Conservation (phyloP, 2,329 filamentous ascomycete species). For the Lasiodiplodia gonubiensis region DNA sequence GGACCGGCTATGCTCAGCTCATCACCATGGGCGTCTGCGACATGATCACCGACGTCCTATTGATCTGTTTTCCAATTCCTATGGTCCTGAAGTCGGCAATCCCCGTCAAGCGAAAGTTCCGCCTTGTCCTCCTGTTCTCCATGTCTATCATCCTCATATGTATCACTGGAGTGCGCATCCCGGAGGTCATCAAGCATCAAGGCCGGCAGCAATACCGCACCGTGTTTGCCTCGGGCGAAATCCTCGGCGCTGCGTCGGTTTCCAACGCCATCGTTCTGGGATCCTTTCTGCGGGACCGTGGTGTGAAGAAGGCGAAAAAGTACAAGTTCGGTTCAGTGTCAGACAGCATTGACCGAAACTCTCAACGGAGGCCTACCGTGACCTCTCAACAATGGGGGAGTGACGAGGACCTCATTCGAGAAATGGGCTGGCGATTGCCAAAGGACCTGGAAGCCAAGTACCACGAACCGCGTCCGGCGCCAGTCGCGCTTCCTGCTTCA, state of each 20-base stretch:
- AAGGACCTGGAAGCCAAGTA: conserved; percentile 53
- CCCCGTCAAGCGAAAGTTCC: conserved; percentile 75
- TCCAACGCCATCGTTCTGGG: conserved; percentile 90
- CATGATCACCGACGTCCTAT: conserved; percentile 83
- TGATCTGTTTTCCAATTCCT: conserved; percentile 87
- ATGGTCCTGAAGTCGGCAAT: conserved; percentile 83
- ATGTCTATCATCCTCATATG: conserved; percentile 80
- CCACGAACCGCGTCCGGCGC: conserved; percentile 32
- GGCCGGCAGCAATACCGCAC: conserved; percentile 87
- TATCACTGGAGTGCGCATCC: conserved; percentile 82
- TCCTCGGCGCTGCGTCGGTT: conserved; percentile 84
- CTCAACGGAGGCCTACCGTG: conserved; percentile 66
- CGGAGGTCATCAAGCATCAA: conserved; percentile 71
- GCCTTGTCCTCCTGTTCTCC: conserved; percentile 80
- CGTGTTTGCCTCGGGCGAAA: conserved; percentile 85
- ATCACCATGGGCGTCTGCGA: conserved; percentile 90
- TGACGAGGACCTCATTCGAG: conserved; percentile 86
- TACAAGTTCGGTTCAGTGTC: conserved; percentile 66
- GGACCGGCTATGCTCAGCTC: conserved; percentile 84
- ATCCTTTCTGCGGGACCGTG: conserved; percentile 88
- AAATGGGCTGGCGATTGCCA: conserved; percentile 72
- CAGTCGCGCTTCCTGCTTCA: conserved; percentile 37
- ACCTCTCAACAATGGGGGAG: conserved; percentile 78
- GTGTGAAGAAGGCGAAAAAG: conserved; percentile 80
- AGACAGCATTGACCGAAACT: conserved; percentile 61